phyloP scores from a whole-genome alignment of 768 basidiomycete genomes.

The Mycena galericulata region DNA sequence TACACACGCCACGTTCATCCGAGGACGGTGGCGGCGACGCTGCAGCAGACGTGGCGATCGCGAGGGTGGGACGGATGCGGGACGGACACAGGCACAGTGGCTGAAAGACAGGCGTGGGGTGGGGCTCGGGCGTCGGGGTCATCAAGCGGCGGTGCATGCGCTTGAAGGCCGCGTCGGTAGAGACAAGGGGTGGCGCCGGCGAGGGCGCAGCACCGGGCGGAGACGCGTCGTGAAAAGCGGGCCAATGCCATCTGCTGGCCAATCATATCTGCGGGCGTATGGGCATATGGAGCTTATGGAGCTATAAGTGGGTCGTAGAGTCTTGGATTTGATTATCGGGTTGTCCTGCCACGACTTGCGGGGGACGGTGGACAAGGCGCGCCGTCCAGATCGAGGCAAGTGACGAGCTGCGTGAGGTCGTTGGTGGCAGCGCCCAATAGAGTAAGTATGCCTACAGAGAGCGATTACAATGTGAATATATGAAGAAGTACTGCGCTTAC shows the following conservation, averaged over 20 bases:
- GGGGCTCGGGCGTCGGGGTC: constrained; percentile 69
- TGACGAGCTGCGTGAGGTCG: constrained; percentile 82
- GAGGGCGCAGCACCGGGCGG: constrained; percentile 30
- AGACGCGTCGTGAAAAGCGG: constrained; percentile 47
- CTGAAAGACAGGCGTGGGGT: constrained; percentile 69
- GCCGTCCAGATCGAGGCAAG: constrained; percentile 83
- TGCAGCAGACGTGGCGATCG: constrained; percentile 20
- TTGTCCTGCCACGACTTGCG: constrained; percentile 38
- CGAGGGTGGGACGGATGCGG: constrained; percentile 25
- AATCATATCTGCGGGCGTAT: constrained; percentile 53
- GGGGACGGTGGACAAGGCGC: constrained; percentile 62
- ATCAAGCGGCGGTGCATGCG: constrained; percentile 64
- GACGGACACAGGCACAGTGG: constrained; percentile 52
- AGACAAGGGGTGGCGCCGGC: too few species aligned
- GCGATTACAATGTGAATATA: constrained; percentile 16
- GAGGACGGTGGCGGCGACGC: constrained; percentile 41
- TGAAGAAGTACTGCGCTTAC: constrained; percentile 46
- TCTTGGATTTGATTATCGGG: constrained; percentile 48
- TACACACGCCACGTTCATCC: constrained; percentile 39
- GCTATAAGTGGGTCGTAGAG: constrained; percentile 41
- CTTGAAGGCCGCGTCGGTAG: constrained; percentile 41
- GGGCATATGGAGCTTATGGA: constrained; percentile 64
- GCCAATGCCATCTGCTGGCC: constrained; percentile 74
- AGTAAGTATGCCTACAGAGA: constrained; percentile 64
- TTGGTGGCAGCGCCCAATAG: constrained; percentile 85